Evolutionary conservation across 78 protist genomes (phyloP), one percentile per base, ranked within the genome.

Genomic region (Dictyostelium intermedium): DNA sequence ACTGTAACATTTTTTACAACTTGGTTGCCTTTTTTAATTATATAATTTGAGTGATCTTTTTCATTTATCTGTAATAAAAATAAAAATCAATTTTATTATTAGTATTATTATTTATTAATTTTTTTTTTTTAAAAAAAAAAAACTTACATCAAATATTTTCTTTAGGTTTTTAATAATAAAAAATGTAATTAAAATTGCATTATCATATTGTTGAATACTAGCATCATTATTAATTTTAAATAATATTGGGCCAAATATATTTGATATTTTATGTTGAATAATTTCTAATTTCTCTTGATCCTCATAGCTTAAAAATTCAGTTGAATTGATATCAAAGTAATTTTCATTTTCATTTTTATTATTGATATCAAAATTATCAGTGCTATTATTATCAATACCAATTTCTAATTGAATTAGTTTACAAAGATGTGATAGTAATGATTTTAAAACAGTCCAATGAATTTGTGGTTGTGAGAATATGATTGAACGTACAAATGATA

Each of bases 201-300:
- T 53, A 2, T 81, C 85, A 45, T 81, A 10, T 56, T 16, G 69
- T 23, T 45, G 45, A 39, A 79, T 27, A 37, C 69, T 79, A 20
- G 63, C 60, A 34, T 82, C 35, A 20, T 82, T 39, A 23, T 16
- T 45, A 14, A 25, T 35, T 41, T 83, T 60, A 25, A 83, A 83
- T 83, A 83, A 66, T 3, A 83, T n/a, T 83, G 87, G 87, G 1
- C 79, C 87, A 83, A 83, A 83, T n/a, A 83, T 83, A 81, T 47
- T 81, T 56, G 85, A 27, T 3, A 81, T 11, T 76, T 41, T 76
- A 39, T 37, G 53, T 39, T 39, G 53, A 39, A 76, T 39, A 37
- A 76, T 34, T 35, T 76, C 82, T 23, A 76, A 39, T 70, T 70
- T 70, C 34, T 70, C 77, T 76, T 76, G 82, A 39, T 76, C 27